Base-by-base conservation (phyloP, 2,329 filamentous ascomycete genomes). In the Taxawa tesnikishii region DNA sequence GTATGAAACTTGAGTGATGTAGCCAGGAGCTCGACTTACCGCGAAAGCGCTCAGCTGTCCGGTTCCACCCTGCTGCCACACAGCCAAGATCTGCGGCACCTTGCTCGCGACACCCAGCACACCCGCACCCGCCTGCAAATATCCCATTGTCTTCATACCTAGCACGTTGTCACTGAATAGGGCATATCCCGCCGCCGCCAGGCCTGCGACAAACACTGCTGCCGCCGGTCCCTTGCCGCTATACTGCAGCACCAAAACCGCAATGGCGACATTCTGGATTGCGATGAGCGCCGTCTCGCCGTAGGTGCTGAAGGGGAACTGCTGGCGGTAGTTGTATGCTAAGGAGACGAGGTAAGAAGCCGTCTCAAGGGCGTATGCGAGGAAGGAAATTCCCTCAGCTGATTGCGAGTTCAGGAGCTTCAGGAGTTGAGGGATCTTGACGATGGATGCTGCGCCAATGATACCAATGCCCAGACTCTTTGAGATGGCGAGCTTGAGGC, bases 21-120 rank as follows among this genome's bases (percentile, higher is more conserved):
- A n/a, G n/a, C 13, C 26, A 32, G 21, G 44, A 29, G 8, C n/a
- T 23, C 19, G n/a, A 70, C 81, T 62, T 70, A 93, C 90, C 37
- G 90, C 83, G 57, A 96, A 96, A 31, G 90, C 88, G 53, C 85
- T 94, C 55, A 98, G 68, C 67, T 98, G 90, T 15, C 92, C 90
- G 4, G 90, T 98, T 24, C 83, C 78, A 28, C 87, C 87, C 58
- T 94, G 67, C 46, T 72, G 68, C 65, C 76, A 88, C 48, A 96
- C 84, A 11, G 87, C 79, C 36, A 76, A 58, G 48, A 98, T 96
- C 67, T 98, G 90, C 27, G 90, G 90, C 34, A 93, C 56, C 69
- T 98, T 98, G 65, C 82, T 90, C 10, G 83, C 82, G 23, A 96
- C 76, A 30, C 84, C 77, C 45, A 98, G 55, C 12, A 79, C 66